phyloP scores from a whole-genome alignment of 441 rosid species.

The Populus tomentosa region DNA sequence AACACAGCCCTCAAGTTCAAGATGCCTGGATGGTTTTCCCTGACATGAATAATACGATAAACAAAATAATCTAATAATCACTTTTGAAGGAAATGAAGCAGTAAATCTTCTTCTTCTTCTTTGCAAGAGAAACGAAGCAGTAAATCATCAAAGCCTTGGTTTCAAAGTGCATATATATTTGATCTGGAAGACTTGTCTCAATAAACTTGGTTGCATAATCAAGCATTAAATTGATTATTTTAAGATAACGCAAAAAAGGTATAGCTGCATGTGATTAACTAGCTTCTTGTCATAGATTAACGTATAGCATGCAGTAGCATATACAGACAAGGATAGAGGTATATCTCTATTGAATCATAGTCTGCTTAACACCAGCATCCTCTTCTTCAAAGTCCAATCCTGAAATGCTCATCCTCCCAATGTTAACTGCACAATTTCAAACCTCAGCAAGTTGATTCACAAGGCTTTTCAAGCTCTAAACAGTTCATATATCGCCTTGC shows the following conservation, averaged over 20 bases:
- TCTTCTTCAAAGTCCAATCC: slow-evolving; percentile 57
- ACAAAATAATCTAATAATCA: not conserved
- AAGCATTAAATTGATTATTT: not conserved
- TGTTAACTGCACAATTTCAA: slow-evolving; percentile 56
- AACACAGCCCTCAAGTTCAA: not conserved
- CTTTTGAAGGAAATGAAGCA: not conserved
- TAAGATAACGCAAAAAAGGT: not conserved
- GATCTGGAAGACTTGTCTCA: not conserved
- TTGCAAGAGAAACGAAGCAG: not conserved
- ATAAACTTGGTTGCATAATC: not conserved
- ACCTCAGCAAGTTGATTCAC: not conserved
- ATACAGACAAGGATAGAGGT: not conserved
- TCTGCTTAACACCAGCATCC: slow-evolving; percentile 22
- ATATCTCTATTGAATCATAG: not conserved
- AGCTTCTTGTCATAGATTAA: not conserved
- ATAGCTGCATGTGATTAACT: not conserved
- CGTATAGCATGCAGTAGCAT: not conserved
- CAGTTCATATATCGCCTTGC: not conserved
- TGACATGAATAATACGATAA: not conserved
- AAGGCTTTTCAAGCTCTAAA: not conserved
- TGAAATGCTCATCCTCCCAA: slow-evolving; percentile 72
- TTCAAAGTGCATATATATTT: not conserved
- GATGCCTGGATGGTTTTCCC: not conserved
- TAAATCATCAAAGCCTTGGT: not conserved
- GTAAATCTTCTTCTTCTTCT: no score